These are phyloP conservation scores for Berkeleyomyces basicola DNA, from an alignment of 2,329 filamentous ascomycete species.

Conservation along the genomic window DNA sequence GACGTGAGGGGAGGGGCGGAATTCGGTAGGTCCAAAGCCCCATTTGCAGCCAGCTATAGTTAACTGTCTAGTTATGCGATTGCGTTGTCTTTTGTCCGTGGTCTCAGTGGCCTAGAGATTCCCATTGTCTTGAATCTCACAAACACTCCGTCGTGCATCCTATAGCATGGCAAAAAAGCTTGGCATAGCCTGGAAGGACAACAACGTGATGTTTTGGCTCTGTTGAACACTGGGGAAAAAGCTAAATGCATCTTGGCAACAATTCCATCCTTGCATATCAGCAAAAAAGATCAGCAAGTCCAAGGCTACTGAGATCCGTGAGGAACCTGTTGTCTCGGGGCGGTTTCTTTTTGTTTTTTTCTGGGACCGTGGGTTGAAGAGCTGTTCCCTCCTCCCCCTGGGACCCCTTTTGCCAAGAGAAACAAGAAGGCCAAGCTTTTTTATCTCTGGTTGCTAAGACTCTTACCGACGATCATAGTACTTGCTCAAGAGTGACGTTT, in stretches of 20 bases:
- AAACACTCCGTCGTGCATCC: conserved; percentile 2
- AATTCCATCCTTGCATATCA: conserved; percentile 3
- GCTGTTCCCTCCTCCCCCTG: not conserved
- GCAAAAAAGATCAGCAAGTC: not conserved
- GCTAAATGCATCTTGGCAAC: conserved; percentile 4
- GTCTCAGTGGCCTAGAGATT: not conserved
- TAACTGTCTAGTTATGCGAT: too few species aligned
- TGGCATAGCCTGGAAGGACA: not conserved
- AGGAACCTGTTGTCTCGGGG: not conserved
- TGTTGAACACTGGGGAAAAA: not conserved
- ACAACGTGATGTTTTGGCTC: not conserved
- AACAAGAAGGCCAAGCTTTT: conserved; percentile 4
- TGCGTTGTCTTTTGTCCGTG: not conserved
- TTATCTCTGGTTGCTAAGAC: not conserved
- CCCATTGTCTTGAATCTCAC: not conserved
- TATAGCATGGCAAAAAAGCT: conserved; percentile 2
- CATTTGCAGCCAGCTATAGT: too few species aligned
- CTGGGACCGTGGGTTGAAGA: not conserved
- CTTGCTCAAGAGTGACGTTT: not conserved
- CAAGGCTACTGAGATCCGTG: not conserved
- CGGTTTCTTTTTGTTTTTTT: not conserved
- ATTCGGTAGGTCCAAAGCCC: too few species aligned
- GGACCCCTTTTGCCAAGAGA: not conserved
- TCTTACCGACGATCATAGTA: conserved; percentile 1
- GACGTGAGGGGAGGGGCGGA: too few species aligned